A percentile compares a stretch with the other conserved stretches of the same genome.
Conservation (phyloP, 1,284 basidiomycete species). For the Phellinidium pouzarii region DNA sequence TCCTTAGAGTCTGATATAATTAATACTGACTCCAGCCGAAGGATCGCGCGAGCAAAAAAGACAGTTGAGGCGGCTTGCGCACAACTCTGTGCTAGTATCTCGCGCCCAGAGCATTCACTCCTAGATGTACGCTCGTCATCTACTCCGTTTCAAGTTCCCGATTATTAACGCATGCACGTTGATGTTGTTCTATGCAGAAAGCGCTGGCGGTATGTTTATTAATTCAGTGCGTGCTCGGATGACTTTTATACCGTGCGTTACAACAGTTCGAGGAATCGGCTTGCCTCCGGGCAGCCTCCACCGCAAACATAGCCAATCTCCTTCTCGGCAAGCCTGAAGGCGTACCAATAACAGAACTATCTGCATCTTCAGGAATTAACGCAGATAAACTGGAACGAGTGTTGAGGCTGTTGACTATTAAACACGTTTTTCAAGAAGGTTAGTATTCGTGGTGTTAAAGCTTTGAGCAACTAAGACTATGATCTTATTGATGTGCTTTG, state of each 20-base stretch:
- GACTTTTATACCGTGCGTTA: too few species aligned
- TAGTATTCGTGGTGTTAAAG: slow-evolving; percentile 19
- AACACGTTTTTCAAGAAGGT: slow-evolving; percentile 35
- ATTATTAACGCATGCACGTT: too few species aligned
- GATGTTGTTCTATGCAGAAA: background rate
- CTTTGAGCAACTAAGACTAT: too few species aligned
- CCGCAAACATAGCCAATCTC: slow-evolving; percentile 28
- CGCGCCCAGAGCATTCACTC: background rate
- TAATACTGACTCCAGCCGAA: too few species aligned
- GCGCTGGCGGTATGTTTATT: background rate
- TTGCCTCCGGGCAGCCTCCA: slow-evolving; percentile 26
- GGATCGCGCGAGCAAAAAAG: too few species aligned
- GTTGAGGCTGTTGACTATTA: slow-evolving; percentile 31
- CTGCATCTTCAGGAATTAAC: slow-evolving; percentile 25
- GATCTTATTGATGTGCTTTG: too few species aligned
- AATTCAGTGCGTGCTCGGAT: too few species aligned
- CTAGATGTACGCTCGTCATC: background rate
- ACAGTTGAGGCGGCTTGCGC: slow-evolving; percentile 1
- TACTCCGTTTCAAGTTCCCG: background rate
- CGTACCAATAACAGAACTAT: slow-evolving; percentile 28
- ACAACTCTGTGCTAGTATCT: background rate
- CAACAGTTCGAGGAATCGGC: slow-evolving; percentile 21
- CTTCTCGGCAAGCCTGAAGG: slow-evolving; percentile 28
- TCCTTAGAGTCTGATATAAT: too few species aligned
- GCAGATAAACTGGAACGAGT: slow-evolving; percentile 29